A percentile compares a stretch with the other conserved stretches of the same genome.
Conservation (phyloP, 208 protist species). For the Leptomonas pyrrhocoris region DNA sequence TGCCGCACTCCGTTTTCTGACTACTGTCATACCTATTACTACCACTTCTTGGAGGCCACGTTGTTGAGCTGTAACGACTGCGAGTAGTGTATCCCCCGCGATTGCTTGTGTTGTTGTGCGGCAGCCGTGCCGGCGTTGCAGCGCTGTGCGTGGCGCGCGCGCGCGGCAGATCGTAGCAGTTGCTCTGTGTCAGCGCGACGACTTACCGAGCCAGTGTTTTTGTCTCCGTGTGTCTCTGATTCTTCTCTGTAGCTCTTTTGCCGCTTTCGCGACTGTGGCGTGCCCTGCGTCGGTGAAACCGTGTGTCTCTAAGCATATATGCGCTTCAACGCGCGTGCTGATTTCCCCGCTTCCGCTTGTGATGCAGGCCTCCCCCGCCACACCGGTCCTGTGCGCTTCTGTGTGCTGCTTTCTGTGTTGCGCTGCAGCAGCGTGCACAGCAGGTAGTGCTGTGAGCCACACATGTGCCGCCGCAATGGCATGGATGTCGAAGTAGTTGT, state of each 20-base stretch:
- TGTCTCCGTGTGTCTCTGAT: background rate
- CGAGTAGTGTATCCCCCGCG: background rate
- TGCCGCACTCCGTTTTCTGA: background rate
- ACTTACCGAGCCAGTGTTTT: background rate
- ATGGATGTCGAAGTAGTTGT: too few species aligned
- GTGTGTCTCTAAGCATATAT: too few species aligned
- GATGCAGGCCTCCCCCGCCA: too few species aligned
- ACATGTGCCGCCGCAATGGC: too few species aligned
- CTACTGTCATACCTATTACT: background rate
- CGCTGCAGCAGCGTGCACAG: too few species aligned
- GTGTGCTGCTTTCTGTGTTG: too few species aligned
- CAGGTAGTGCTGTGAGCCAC: too few species aligned
- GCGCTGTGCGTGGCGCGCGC: background rate
- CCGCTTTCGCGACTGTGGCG: background rate
- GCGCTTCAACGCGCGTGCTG: too few species aligned
- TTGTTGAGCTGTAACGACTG: background rate
- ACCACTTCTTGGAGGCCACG: background rate
- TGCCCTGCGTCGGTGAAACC: background rate
- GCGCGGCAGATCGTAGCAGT: background rate
- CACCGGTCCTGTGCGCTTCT: too few species aligned
- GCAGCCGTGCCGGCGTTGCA: background rate
- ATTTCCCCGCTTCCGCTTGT: too few species aligned
- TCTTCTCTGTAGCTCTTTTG: background rate
- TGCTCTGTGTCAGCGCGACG: background rate
- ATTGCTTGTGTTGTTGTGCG: background rate